Evolutionary conservation across 495 filamentous ascomycete species (phyloP).

Genomic region (Aspergillus bertholletiae): DNA sequence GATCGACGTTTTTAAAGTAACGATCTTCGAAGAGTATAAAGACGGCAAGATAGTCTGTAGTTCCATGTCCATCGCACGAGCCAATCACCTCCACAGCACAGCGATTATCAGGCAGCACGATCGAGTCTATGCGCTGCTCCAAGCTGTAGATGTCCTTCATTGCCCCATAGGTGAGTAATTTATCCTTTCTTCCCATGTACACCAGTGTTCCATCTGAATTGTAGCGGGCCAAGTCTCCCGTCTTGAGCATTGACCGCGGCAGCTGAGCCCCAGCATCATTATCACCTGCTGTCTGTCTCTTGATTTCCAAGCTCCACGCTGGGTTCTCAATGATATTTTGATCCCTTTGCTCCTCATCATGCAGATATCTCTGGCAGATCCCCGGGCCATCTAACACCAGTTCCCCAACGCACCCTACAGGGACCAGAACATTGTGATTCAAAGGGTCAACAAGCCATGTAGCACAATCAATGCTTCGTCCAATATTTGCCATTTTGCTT

Average conservation of each 20-base stretch:
- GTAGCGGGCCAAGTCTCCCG: conserved; percentile 53
- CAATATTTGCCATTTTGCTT: conserved; percentile 19
- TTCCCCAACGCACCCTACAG: conserved; percentile 59
- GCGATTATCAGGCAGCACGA: conserved; percentile 14
- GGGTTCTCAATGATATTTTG: conserved; percentile 48
- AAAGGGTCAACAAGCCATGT: conserved; percentile 56
- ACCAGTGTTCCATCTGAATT: conserved; percentile 46
- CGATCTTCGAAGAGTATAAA: conserved; percentile 23
- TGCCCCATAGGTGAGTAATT: conserved; percentile 42
- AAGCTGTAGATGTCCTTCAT: conserved; percentile 47
- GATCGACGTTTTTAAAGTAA: not conserved
- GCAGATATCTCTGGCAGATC: conserved; percentile 49
- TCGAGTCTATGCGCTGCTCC: conserved; percentile 27
- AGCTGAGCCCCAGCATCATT: not conserved
- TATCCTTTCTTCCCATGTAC: conserved; percentile 44
- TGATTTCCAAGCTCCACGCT: conserved; percentile 32
- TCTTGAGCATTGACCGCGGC: conserved; percentile 32
- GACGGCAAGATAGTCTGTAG: conserved; percentile 19
- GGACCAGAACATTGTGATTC: conserved; percentile 50
- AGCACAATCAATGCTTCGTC: conserved; percentile 19
- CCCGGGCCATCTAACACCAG: conserved; percentile 59
- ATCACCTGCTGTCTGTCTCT: not conserved
- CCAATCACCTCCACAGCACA: conserved; percentile 25
- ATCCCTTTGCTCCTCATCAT: conserved; percentile 33
- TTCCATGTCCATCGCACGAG: conserved; percentile 2